Evolutionary conservation across 139 green algal species (phyloP), one percentile per base, ranked within the genome.

Genomic region (Coccomyxa sp.): DNA sequence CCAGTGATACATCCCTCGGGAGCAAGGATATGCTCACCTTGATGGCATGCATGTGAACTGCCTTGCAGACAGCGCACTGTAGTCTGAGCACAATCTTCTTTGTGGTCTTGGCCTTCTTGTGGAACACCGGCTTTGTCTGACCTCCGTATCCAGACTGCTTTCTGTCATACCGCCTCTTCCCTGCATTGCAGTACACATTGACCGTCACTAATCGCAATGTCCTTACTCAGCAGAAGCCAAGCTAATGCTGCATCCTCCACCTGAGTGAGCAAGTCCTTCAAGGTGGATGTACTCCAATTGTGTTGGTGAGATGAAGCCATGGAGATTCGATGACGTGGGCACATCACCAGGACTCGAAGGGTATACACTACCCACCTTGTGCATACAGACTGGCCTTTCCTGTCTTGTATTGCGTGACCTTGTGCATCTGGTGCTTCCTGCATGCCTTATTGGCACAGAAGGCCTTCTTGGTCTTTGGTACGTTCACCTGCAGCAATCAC

Each of bases 321-420:
- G n/a, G n/a, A n/a, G n/a, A n/a, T n/a, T n/a, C n/a, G n/a, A n/a
- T n/a, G n/a, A n/a, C n/a, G n/a, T n/a, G n/a, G n/a, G n/a, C n/a
- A n/a, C n/a, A n/a, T n/a, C n/a, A n/a, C n/a, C n/a, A n/a, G n/a
- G n/a, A n/a, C n/a, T n/a, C n/a, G n/a, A n/a, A n/a, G n/a, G n/a
- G n/a, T n/a, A n/a, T n/a, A n/a, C n/a, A n/a, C n/a, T n/a, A n/a
- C n/a, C 81, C 75, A 97, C 95, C 96, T 88, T 99, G 96, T 38
- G 95, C 96, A 77, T 98, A 99, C 39, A 99, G 85, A 44, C 89
- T 96, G 54, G 97, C 96, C 92, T 99, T 99, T 80, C 96, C 96
- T 33, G 97, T 98, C 92, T 99, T 99, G 90, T 99, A 99, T 90
- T 99, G 96, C 31, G 96, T 99, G 78, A 99, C 96, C 90, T 99